Evolutionary conservation across 2,329 filamentous ascomycete genomes (phyloP).

Genomic region (Penicillium sp.): DNA sequence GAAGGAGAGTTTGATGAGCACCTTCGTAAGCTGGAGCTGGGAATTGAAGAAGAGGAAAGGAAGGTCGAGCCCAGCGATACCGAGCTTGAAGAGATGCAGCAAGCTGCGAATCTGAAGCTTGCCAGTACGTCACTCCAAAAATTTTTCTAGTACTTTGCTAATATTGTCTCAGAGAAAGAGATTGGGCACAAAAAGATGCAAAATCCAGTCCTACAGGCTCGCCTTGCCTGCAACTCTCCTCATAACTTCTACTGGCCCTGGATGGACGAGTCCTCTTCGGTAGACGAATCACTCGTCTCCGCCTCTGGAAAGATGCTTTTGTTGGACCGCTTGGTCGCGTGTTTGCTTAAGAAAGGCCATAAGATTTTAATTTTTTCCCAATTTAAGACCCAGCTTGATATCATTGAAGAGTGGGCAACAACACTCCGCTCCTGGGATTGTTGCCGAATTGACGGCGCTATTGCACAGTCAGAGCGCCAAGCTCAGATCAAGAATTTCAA

Average conservation of each 20-base stretch:
- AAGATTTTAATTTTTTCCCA: constrained; percentile 97
- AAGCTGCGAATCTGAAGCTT: constrained; percentile 66
- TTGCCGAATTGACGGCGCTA: constrained; percentile 87
- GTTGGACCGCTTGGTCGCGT: constrained; percentile 78
- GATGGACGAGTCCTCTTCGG: constrained; percentile 56
- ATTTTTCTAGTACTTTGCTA: constrained; percentile 19
- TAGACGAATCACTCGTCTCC: constrained; percentile 80
- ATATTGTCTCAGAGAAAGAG: constrained; percentile 62
- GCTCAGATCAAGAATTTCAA: constrained; percentile 74
- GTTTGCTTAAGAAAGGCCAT: constrained; percentile 70
- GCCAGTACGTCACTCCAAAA: constrained; percentile 58
- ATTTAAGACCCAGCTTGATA: constrained; percentile 90
- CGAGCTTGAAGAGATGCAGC: constrained; percentile 61
- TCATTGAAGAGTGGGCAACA: constrained; percentile 80
- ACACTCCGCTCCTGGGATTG: constrained; percentile 75
- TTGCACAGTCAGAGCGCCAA: constrained; percentile 69
- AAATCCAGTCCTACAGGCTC: constrained; percentile 87
- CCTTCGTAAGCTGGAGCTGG: constrained; percentile 44
- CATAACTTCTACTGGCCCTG: constrained; percentile 98
- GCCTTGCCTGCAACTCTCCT: constrained; percentile 86
- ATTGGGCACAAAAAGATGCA: constrained; percentile 89
- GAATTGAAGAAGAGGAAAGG: constrained; percentile 63
- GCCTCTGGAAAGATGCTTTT: constrained; percentile 95
- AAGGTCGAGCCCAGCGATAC: constrained; percentile 44
- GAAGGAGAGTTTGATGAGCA: constrained; percentile 82